Conservation (phyloP, 2,329 filamentous ascomycete species). For the Lomentospora prolificans region DNA sequence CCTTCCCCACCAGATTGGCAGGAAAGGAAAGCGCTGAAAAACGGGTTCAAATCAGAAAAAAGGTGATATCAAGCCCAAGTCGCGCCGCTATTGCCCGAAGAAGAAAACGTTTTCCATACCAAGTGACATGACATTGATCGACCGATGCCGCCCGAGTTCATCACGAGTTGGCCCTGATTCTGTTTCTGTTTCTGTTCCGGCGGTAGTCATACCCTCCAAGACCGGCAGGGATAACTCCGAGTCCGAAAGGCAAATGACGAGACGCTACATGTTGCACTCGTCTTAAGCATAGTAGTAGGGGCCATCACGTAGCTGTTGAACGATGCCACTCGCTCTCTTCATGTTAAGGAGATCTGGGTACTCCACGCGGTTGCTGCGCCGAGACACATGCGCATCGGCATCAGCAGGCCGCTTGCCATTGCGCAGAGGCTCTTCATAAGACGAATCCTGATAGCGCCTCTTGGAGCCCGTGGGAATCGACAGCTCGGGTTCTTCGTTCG, state of each 20-base stretch:
- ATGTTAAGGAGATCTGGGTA: neutral
- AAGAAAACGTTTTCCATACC: neutral
- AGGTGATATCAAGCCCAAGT: neutral
- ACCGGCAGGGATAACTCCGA: too few relatives aligned
- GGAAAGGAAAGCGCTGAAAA: neutral
- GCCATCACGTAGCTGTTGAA: neutral
- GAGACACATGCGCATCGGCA: constrained; percentile 13
- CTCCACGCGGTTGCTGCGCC: neutral
- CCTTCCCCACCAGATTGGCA: neutral
- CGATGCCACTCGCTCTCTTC: neutral
- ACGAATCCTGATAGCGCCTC: constrained; percentile 4
- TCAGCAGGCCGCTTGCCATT: constrained; percentile 29
- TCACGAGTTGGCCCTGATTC: neutral
- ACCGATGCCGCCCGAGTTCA: neutral
- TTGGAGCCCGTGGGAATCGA: neutral
- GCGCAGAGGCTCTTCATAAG: constrained; percentile 19
- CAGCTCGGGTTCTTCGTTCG: neutral
- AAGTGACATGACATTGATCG: neutral
- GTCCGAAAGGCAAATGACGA: too few relatives aligned
- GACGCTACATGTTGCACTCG: neutral
- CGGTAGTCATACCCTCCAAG: too few relatives aligned
- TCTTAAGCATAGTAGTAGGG: neutral
- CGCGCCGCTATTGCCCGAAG: neutral
- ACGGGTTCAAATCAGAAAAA: neutral
- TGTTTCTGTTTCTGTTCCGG: neutral